phyloP scores from a whole-genome alignment of 139 green algal genomes.

The Chlamydomonas sphaeroides region DNA sequence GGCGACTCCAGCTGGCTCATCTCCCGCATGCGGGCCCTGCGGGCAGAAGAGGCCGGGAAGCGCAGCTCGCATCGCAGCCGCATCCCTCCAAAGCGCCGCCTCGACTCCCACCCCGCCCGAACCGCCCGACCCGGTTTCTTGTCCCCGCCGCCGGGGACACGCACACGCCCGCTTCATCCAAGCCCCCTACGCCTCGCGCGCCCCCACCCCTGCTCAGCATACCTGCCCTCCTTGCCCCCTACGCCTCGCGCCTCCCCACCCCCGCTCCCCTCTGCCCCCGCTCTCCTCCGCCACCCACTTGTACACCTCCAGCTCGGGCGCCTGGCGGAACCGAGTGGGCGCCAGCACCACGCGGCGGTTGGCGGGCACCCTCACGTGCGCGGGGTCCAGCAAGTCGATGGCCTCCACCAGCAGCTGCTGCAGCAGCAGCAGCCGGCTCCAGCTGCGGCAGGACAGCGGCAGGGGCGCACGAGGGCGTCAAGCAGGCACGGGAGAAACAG shows the following conservation, averaged over 20 bases:
- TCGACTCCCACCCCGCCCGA: background rate
- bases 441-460: constrained; percentile 23
- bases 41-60: too few species aligned
- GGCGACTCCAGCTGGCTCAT: constrained; percentile 14
- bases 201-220: too few species aligned
- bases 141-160: too few species aligned
- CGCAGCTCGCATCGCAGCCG: background rate
- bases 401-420: constrained; percentile 78
- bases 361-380: constrained; percentile 60
- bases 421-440: constrained; percentile 71
- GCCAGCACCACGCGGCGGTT: constrained; percentile 60
- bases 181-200: too few species aligned
- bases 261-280: background rate
- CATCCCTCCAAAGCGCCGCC: background rate
- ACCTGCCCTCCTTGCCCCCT: too few species aligned
- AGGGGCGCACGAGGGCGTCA: background rate
- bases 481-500: too few species aligned
- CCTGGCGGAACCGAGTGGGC: constrained; percentile 51
- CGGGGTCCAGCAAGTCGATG: constrained; percentile 75
- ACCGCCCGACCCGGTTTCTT: too few species aligned
- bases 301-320: constrained; percentile 57
- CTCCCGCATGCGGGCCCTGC: constrained; percentile 12
- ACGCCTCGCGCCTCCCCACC: too few species aligned
- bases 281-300: background rate
- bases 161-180: too few species aligned